phyloP scores from a whole-genome alignment of 2,329 filamentous ascomycete species.

The Graphium sp. region DNA sequence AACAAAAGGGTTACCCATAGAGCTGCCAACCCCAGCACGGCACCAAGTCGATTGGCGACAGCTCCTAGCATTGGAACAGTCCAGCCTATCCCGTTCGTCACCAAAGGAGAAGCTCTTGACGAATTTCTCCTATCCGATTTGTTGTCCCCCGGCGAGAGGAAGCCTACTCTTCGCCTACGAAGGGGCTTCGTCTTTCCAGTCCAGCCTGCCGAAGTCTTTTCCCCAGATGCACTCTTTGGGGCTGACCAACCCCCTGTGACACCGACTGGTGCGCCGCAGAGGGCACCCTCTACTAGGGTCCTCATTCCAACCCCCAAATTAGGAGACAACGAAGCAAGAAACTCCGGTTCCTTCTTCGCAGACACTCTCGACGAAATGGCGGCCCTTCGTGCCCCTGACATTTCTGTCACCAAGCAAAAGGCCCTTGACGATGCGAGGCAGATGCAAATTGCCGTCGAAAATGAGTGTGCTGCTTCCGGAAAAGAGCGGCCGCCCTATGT shows the following conservation, averaged over 20 bases:
- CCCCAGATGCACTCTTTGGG: not conserved
- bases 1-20: too few relatives aligned
- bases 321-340: not conserved
- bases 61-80: too few relatives aligned
- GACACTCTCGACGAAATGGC: conserved; percentile 13
- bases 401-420: conserved; percentile 34
- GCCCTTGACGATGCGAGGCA: conserved; percentile 53
- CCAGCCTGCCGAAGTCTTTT: not conserved
- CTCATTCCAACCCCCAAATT: not conserved
- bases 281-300: not conserved
- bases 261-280: not conserved
- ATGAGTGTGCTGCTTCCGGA: conserved; percentile 41
- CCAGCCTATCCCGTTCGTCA: too few relatives aligned
- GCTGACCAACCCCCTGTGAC: not conserved
- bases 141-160: too few relatives aligned
- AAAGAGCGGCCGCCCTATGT: conserved; percentile 45
- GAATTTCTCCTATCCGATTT: too few relatives aligned
- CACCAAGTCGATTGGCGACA: too few relatives aligned
- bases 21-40: too few relatives aligned
- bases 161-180: too few relatives aligned
- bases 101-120: too few relatives aligned
- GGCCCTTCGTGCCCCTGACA: conserved; percentile 22
- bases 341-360: not conserved
- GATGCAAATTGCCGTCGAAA: conserved; percentile 48
- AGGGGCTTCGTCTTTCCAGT: not conserved